These are phyloP conservation scores for Thamnidium elegans DNA, from an alignment of 192 early-diverging fungal genomes.

Conservation along the genomic window DNA sequence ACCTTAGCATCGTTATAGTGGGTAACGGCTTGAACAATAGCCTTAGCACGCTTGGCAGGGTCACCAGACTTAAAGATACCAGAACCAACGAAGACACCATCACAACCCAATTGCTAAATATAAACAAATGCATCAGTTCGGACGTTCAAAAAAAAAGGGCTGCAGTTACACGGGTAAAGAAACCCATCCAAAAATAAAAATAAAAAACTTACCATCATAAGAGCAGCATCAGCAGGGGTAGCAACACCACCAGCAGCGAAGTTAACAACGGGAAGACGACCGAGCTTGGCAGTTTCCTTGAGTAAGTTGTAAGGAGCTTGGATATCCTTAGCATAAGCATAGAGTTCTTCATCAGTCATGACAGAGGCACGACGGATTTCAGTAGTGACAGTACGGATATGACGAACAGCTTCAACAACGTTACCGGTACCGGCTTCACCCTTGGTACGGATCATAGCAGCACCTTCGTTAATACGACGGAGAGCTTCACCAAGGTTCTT, in stretches of 20 bases:
- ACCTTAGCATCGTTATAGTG: conserved; percentile 90
- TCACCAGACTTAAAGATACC: conserved; percentile 96
- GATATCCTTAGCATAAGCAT: conserved; percentile 95
- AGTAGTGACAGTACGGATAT: conserved; percentile 81
- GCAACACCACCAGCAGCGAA: conserved; percentile 98
- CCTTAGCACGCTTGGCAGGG: conserved; percentile 91
- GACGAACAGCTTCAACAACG: conserved; percentile 96
- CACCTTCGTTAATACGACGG: conserved; percentile 94
- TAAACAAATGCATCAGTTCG: background rate
- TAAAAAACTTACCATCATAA: conserved; percentile 80
- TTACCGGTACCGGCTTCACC: conserved; percentile 98
- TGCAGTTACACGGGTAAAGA: background rate
- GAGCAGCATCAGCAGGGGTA: conserved; percentile 96
- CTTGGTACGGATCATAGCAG: conserved; percentile 97
- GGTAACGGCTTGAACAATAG: conserved; percentile 93
- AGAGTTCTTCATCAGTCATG: conserved; percentile 89
- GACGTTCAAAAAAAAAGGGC: background rate
- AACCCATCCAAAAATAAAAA: background rate
- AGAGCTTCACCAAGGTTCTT: conserved; percentile 98
- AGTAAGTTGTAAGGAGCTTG: conserved; percentile 89
- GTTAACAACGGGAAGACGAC: conserved; percentile 95
- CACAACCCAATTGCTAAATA: conserved; percentile 82
- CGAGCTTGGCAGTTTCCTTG: conserved; percentile 82
- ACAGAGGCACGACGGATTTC: conserved; percentile 85
- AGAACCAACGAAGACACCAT: conserved; percentile 97